Conservation (phyloP, 352 stramenopile species). For the Aphanomyces astaci region DNA sequence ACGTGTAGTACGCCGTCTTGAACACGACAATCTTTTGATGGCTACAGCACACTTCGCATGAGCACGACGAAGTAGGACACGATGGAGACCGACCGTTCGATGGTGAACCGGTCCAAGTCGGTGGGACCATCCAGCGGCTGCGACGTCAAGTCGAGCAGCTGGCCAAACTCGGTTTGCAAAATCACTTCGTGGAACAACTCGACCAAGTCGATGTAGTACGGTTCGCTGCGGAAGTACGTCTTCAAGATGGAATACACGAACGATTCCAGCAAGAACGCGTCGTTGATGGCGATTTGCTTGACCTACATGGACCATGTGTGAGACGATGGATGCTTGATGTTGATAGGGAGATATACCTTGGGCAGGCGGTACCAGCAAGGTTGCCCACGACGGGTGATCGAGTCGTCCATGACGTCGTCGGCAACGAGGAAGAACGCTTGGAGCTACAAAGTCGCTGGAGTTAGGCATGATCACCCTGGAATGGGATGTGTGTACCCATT, state of each 20-base stretch:
- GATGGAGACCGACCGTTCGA: constrained; percentile 75
- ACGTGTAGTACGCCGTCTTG: constrained; percentile 99
- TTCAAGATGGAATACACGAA: constrained; percentile 87
- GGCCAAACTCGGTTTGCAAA: constrained; percentile 95
- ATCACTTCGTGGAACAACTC: constrained; percentile 96
- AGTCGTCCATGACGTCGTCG: constrained; percentile 99
- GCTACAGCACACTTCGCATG: constrained; percentile 24
- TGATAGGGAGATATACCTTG: constrained; percentile 28
- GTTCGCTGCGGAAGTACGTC: constrained; percentile 76
- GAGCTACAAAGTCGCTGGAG: constrained; percentile 67
- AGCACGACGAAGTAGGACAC: constrained; percentile 6
- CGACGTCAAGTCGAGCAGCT: constrained; percentile 88
- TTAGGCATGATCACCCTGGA: no score
- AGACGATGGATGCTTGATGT: constrained; percentile 30
- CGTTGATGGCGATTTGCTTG: constrained; percentile 95
- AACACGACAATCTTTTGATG: constrained; percentile 94
- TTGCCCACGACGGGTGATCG: constrained; percentile 90
- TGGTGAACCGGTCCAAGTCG: constrained; percentile 89
- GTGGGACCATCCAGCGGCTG: constrained; percentile 72
- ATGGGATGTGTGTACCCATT: constrained; percentile 70
- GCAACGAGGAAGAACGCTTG: constrained; percentile 99
- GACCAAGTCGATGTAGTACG: constrained; percentile 89
- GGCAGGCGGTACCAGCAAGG: constrained; percentile 96
- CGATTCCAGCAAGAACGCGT: constrained; percentile 93
- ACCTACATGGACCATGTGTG: constrained; percentile 32